Evolutionary conservation across 2,329 filamentous ascomycete genomes (phyloP), one percentile per base, ranked within the genome.

Genomic region (Phaeosphaeriaceae sp.): DNA sequence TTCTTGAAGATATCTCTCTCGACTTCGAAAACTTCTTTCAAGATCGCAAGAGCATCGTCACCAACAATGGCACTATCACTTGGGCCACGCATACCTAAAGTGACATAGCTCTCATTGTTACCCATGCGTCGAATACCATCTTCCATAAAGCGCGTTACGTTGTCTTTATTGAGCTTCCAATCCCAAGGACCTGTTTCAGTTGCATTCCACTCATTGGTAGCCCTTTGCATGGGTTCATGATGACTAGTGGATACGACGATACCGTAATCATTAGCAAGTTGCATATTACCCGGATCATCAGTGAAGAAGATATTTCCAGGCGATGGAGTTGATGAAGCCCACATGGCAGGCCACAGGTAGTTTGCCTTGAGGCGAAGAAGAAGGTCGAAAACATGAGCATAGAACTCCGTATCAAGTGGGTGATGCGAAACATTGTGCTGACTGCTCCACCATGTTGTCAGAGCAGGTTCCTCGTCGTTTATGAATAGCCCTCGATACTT

Each of bases 401-500:
- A 55, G 30, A 58, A 58, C 7, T 52, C 43, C 2, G 48, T 32
- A 26, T 54, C 20, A 17, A 46, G 36, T 15, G 44, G 36, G 48
- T 50, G 41, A 13, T 52, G 33, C 12, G 39, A 42, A 9, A 12
- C 29, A 21, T 42, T 42, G 28, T 45, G 36, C 35, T 41, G 17
- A 12, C 29, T 74, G n/a, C 79, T 74, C 11, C 87, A 78, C 83
- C 85, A 89, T 54, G 82, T 83, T 0, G 85, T 86, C 23, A 87
- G 67, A 0, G 81, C 83, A 0, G 85, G 86, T 52, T 83, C 81
- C 64, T 88, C 85, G 46, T 88, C 85, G 62, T 88, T 88, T 60
- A 88, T 70, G 73, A 88, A 88, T 58, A 88, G 77, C 2, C 85
- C 86, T 16, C 86, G 80, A 66, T 87, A 87, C 64, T 84, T 84